Percentiles rank a stretch among this genome's conserved stretches.
phyloP scores from a whole-genome alignment of 2,329 filamentous ascomycete species.

The Ceratocystis ficicola region DNA sequence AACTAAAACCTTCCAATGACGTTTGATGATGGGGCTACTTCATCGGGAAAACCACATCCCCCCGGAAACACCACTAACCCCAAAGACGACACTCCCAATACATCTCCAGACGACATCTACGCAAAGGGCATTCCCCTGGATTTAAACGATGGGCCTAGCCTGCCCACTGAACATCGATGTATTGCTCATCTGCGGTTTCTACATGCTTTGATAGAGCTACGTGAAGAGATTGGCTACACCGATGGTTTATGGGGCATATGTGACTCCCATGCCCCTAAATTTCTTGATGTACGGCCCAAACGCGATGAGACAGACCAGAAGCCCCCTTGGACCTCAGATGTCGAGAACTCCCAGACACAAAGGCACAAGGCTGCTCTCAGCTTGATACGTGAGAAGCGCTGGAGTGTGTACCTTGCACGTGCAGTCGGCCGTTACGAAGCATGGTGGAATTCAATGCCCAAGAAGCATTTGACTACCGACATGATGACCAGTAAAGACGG shows the following conservation, averaged over 20 bases:
- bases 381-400: conserved; percentile 56
- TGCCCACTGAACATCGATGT: conserved; percentile 39
- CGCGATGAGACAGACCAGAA: conserved; percentile 12
- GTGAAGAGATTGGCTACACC: conserved; percentile 51
- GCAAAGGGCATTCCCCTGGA: neutral
- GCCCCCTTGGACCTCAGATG: neutral
- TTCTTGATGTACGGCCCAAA: conserved; percentile 15
- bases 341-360: conserved; percentile 27
- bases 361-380: conserved; percentile 30
- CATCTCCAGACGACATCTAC: neutral
- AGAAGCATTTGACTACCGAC: conserved; percentile 28
- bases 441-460: conserved; percentile 45
- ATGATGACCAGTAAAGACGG: conserved; percentile 28
- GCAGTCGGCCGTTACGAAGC: conserved; percentile 55
- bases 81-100: neutral
- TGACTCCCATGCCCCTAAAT: conserved; percentile 34
- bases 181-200: conserved; percentile 64
- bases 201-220: conserved; percentile 53
- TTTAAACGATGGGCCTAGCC: conserved; percentile 16
- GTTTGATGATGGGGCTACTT: neutral
- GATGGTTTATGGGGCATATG: conserved; percentile 56
- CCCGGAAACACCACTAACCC: neutral
- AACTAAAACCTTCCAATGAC: neutral
- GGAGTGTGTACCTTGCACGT: conserved; percentile 56
- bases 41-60: neutral